Conservation (phyloP, 805 yeast genomes). For the Pichia phayaonensis region DNA sequence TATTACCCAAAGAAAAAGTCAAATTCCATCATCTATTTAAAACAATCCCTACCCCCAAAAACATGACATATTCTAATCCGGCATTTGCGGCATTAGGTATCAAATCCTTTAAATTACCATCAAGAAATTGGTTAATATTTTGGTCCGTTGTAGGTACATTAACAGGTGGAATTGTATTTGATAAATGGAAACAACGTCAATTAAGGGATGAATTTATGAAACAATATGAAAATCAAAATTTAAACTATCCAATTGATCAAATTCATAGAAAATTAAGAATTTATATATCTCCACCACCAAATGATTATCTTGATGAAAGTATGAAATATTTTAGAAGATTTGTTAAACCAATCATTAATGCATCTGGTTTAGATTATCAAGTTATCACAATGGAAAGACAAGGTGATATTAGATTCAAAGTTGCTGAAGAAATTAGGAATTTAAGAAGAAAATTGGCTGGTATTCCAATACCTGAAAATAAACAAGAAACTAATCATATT, state of each 20-base stretch:
- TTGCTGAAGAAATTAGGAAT: conserved; percentile 75
- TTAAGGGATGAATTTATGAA: conserved; percentile 52
- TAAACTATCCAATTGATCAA: conserved; percentile 33
- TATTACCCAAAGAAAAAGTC: too few species aligned
- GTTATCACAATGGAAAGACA: conserved; percentile 71
- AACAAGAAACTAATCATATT: too few species aligned
- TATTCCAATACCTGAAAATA: conserved; percentile 11
- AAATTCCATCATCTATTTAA: not conserved
- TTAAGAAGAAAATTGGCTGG: conserved; percentile 44
- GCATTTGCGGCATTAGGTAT: conserved; percentile 83
- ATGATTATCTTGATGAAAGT: conserved; percentile 74
- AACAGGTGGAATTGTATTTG: conserved; percentile 75
- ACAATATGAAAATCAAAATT: conserved; percentile 5
- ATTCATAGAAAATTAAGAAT: conserved; percentile 72
- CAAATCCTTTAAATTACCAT: conserved; percentile 68
- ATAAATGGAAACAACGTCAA: conserved; percentile 62
- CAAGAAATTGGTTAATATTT: conserved; percentile 89
- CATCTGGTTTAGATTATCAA: conserved; percentile 81
- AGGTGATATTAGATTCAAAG: conserved; percentile 76
- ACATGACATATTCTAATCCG: conserved; percentile 50
- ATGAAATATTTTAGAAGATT: conserved; percentile 66
- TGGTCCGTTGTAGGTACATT: conserved; percentile 61
- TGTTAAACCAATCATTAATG: conserved; percentile 76
- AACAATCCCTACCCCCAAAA: not conserved
- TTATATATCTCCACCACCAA: conserved; percentile 95